Evolutionary conservation across 345 rosid genomes (phyloP).

Genomic region (Viola odorata): DNA sequence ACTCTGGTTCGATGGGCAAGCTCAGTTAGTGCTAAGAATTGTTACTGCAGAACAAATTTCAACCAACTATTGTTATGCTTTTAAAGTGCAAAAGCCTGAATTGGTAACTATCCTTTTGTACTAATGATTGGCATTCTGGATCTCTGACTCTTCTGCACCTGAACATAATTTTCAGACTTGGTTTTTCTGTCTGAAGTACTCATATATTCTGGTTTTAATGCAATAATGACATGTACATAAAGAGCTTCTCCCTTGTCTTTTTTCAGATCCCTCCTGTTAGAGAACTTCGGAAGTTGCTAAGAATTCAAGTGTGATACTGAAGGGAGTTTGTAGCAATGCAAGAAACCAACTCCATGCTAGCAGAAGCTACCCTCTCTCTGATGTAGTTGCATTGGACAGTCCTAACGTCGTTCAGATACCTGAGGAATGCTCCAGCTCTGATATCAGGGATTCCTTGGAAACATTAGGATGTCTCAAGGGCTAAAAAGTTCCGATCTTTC

Average conservation of each 20-base stretch:
- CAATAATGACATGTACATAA: not conserved
- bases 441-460: conserved; percentile 54
- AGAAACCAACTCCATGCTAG: conserved; percentile 50
- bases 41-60: conserved; percentile 77
- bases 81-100: conserved; percentile 54
- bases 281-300: conserved; percentile 74
- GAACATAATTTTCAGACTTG: too few relatives aligned
- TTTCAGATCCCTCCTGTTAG: conserved; percentile 71
- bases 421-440: conserved; percentile 33
- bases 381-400: conserved; percentile 69
- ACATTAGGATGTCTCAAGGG: conserved; percentile 34
- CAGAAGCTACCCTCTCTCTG: conserved; percentile 77
- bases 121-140: not conserved
- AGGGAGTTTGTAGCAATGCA: conserved; percentile 54
- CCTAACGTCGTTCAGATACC: conserved; percentile 54
- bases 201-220: not conserved
- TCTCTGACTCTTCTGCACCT: not conserved
- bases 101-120: conserved; percentile 35
- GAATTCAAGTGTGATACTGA: conserved; percentile 74
- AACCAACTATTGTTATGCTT: conserved; percentile 80
- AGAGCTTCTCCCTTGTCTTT: conserved; percentile 4
- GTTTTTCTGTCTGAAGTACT: not conserved
- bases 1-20: conserved; percentile 89
- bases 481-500: not conserved
- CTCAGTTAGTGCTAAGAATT: conserved; percentile 50